Evolutionary conservation across 345 rosid genomes (phyloP), one percentile per base, ranked within the genome.

Genomic region (Salix caprea): DNA sequence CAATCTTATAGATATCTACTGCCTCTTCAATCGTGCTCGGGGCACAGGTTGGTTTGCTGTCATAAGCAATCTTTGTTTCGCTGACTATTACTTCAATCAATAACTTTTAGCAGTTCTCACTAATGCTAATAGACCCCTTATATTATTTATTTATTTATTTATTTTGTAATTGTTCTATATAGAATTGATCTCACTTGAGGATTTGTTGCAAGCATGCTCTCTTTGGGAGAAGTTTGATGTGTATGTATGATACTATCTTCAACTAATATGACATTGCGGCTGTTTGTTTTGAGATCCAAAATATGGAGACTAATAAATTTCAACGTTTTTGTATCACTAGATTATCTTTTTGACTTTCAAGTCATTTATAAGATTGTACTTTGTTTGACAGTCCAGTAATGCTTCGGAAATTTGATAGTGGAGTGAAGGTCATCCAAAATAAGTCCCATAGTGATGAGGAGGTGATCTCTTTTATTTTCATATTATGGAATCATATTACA

Each of bases 351-450:
- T 60, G 44, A 64, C 39, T 54, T 76, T 46, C 44, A 70, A 84
- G 32, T 81, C 66, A 74, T 67, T 80, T 58, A 18, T 30, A 44
- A 61, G 76, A 28, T 81, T 69, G 74, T 82, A 21, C 74, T 60
- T 50, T 78, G 58, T 81, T 86, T 80, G 73, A 78, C 93, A 91
- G 99, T 82, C 96, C 99, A 70, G 97, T 93, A 78, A 91, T 90
- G 92, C 92, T 96, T 86, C 91, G 99, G 85, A 96, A 93, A 81
- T 96, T 96, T 76, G 98, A 96, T 85, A 96, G 99, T 30, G 98
- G 98, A 84, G 99, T 92, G 64, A 90, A 87, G 92, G 97, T 92
- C 82, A 90, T 96, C 87, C 99, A 93, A 80, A 91, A 86, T 80
- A 93, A 96, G 86, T 86, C 97, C 82, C 95, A 92, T 62, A 91